Base-by-base conservation (phyloP, 2,329 filamentous ascomycete genomes). In the Epichloe brachyelytri region DNA sequence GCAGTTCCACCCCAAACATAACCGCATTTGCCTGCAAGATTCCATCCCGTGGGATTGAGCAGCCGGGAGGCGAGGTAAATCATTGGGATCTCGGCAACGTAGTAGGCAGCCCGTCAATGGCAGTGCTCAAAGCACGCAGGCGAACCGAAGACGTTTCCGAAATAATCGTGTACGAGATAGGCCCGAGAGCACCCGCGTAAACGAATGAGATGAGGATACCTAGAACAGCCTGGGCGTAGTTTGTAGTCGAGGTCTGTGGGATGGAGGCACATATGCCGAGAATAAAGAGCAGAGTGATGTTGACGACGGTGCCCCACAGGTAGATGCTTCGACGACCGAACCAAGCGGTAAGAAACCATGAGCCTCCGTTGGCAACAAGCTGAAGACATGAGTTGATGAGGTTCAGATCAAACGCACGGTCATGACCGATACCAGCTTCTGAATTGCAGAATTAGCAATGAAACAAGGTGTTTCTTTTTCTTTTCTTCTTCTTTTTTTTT, bases 1-100 rank as follows among this genome's bases (percentile, higher is more conserved):
- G 67, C 69, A 12, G 68, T 61, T 0, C 61, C 68, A 8, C 67
- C 71, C 71, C 70, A 74, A n/a, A 74, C 66, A 52, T 69, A 74
- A 2, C 70, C 71, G 51, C 69, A 73, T 62, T 73, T 73, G 36
- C 70, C 71, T 0, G 64, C 67, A 11, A 70, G 56, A 50, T 71
- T 66, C 62, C 67, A 68, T 2, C 51, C 51, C 0, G 65, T 68
- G 0, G 63, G 58, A 56, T 71, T 71, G 6, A 71, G 61, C 59
- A 71, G 65, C 53, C 62, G 56, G 5, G 65, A 66, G 2, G 66
- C 59, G n/a, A 71, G 59, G 50, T 62, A 69, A 49, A 69, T 69
- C 64, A 68, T 68, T 26, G 67, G 66, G 38, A 70, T 69, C 47
- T 69, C 67, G 5, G 65, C 63, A n/a, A 69, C 56, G 49, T 70